These are phyloP conservation scores for Botrytis galanthina DNA, from an alignment of 2,329 filamentous ascomycete genomes.

Conservation along the genomic window DNA sequence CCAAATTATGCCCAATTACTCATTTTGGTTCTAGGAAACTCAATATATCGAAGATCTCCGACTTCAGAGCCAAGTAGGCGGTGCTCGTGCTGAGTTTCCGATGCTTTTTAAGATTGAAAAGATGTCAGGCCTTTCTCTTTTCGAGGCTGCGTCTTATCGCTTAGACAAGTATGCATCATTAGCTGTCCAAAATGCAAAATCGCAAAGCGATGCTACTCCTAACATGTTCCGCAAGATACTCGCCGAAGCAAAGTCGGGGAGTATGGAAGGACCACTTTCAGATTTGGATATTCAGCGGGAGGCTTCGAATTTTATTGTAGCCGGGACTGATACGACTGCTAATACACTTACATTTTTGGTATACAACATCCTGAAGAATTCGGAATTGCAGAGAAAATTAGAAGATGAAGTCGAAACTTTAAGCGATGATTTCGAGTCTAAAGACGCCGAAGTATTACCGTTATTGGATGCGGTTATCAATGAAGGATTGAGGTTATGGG, in stretches of 20 bases:
- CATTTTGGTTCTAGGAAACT: background rate
- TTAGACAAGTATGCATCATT: background rate
- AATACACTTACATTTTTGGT: conserved; percentile 10
- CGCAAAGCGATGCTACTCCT: background rate
- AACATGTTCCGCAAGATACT: conserved; percentile 16
- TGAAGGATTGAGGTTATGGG: conserved; percentile 41
- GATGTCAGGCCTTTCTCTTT: background rate
- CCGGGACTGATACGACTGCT: conserved; percentile 21
- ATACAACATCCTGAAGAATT: conserved; percentile 9
- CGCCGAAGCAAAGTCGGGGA: background rate
- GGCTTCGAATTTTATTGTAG: background rate
- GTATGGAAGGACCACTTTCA: background rate
- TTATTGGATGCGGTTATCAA: conserved; percentile 39
- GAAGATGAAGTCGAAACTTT: conserved; percentile 3
- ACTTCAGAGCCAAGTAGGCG: too few species aligned
- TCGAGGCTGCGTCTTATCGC: fast-evolving
- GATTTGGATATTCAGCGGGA: background rate
- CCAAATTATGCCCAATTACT: fast-evolving
- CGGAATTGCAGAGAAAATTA: background rate
- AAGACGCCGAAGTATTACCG: conserved; percentile 29
- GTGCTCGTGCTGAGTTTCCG: background rate
- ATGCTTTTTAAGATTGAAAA: background rate
- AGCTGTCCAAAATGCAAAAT: conserved; percentile 34
- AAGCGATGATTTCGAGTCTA: conserved; percentile 1
- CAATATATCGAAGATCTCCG: background rate